Evolutionary conservation across 2,329 filamentous ascomycete species (phyloP).

Genomic region (Harringtonia aguacate): DNA sequence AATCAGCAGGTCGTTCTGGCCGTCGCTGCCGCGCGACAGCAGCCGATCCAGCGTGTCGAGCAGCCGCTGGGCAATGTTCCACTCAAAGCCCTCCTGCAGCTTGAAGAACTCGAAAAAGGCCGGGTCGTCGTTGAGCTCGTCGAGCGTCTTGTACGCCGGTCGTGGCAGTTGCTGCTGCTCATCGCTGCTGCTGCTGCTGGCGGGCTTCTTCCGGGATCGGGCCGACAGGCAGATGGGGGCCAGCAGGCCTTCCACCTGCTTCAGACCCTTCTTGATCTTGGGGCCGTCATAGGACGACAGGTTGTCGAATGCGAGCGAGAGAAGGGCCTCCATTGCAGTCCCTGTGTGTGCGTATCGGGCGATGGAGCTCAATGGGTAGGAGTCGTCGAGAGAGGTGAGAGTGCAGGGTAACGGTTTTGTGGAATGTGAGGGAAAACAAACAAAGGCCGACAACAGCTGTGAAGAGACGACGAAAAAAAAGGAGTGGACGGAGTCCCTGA

Average conservation of each 20-base stretch:
- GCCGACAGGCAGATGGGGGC: constrained; percentile 77
- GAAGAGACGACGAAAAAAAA: not conserved
- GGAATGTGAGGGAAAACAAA: too few relatives aligned
- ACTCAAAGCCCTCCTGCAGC: constrained; percentile 92
- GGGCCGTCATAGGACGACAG: constrained; percentile 82
- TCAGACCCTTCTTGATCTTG: constrained; percentile 87
- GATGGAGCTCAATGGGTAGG: constrained; percentile 1
- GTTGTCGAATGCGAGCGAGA: constrained; percentile 92
- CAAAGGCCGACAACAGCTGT: too few relatives aligned
- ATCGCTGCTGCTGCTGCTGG: constrained; percentile 12
- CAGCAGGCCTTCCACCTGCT: constrained; percentile 86
- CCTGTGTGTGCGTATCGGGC: not conserved
- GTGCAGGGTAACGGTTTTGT: too few relatives aligned
- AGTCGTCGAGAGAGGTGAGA: not conserved
- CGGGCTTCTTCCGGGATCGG: constrained; percentile 11
- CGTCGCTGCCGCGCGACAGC: constrained; percentile 23
- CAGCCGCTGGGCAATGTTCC: constrained; percentile 85
- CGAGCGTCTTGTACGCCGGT: constrained; percentile 45
- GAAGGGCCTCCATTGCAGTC: constrained; percentile 69
- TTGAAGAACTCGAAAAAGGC: constrained; percentile 96
- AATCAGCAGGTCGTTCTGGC: constrained; percentile 80
- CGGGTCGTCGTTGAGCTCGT: constrained; percentile 66
- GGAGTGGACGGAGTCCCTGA: not conserved
- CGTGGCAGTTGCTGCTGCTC: constrained; percentile 23
- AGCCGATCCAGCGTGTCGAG: constrained; percentile 39